These are phyloP conservation scores for Cercospora sojina DNA, from an alignment of 2,329 filamentous ascomycete genomes.

Conservation along the genomic window DNA sequence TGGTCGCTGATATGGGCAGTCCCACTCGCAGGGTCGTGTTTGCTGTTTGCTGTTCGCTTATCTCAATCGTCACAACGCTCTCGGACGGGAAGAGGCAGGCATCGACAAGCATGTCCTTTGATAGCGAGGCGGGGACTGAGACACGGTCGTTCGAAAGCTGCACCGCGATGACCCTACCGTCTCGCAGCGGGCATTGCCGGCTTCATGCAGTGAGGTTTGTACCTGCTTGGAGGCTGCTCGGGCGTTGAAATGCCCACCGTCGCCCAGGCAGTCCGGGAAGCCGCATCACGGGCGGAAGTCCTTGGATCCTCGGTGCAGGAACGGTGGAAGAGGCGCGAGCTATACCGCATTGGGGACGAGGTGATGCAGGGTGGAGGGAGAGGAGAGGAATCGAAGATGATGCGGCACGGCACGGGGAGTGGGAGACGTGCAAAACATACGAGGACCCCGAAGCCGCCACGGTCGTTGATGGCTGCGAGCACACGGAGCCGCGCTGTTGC, in stretches of 20 bases:
- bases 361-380: slow-evolving; percentile 2
- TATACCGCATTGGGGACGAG: slow-evolving; percentile 8
- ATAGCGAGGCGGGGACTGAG: neutral
- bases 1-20: slow-evolving; percentile 9
- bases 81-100: slow-evolving; percentile 2
- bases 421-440: neutral
- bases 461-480: neutral
- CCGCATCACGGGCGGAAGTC: neutral
- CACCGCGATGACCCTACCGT: neutral
- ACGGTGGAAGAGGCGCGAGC: slow-evolving; percentile 9
- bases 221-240: neutral
- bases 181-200: neutral
- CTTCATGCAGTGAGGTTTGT: neutral
- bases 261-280: neutral
- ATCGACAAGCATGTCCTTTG: neutral
- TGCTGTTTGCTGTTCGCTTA: slow-evolving; percentile 15
- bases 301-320: slow-evolving; percentile 13
- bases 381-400: slow-evolving; percentile 11
- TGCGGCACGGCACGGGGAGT: slow-evolving; percentile 2
- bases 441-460: slow-evolving; percentile 4
- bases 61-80: neutral
- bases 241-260: neutral
- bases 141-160: neutral
- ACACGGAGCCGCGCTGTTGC: neutral
- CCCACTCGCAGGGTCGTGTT: slow-evolving; percentile 6